Conservation (phyloP, 192 early-diverging fungal species). For the Linnemannia hyalina region DNA sequence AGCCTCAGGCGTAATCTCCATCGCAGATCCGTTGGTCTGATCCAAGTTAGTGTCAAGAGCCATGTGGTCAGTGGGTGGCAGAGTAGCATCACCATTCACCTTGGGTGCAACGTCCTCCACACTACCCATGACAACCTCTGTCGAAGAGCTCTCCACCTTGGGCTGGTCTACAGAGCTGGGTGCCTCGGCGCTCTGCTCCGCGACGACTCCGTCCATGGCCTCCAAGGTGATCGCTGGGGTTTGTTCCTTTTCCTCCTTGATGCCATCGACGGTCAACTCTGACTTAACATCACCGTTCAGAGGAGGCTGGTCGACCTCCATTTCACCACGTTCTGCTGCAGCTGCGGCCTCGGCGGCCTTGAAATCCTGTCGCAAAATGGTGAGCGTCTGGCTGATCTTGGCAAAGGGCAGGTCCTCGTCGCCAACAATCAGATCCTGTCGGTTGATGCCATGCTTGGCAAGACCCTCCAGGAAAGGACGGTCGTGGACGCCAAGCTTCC, state of each 20-base stretch:
- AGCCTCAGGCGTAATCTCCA: constrained; percentile 5
- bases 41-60: not conserved
- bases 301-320: constrained; percentile 23
- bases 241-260: not conserved
- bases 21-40: not conserved
- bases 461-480: constrained; percentile 76
- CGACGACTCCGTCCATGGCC: constrained; percentile 25
- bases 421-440: constrained; percentile 75
- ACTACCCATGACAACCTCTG: constrained; percentile 8
- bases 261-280: constrained; percentile 1
- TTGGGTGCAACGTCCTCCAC: not conserved
- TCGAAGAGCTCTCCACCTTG: not conserved
- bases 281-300: not conserved
- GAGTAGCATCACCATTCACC: not conserved
- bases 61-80: not conserved
- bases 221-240: not conserved
- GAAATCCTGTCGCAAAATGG: constrained; percentile 25
- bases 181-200: not conserved
- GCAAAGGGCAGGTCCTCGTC: constrained; percentile 68
- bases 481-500: constrained; percentile 77
- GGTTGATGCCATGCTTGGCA: constrained; percentile 76
- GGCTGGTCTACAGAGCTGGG: not conserved
- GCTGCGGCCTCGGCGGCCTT: constrained; percentile 14
- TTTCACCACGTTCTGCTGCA: constrained; percentile 25
- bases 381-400: constrained; percentile 52